These are phyloP conservation scores for Blastobotrys mokoenaii DNA, from an alignment of 805 yeast species.

Conservation along the genomic window DNA sequence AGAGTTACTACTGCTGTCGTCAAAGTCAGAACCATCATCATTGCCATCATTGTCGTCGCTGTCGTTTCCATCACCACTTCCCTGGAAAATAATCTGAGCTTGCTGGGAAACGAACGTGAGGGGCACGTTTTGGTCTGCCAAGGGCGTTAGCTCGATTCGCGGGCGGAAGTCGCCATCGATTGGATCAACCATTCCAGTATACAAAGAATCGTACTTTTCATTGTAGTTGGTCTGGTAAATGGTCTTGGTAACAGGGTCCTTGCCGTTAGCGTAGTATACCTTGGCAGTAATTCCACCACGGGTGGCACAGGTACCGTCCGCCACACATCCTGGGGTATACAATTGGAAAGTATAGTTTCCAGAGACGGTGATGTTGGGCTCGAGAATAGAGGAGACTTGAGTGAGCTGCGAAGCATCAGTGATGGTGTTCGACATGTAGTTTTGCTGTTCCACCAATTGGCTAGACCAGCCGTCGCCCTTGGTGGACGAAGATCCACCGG, in stretches of 20 bases:
- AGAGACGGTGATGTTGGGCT: constrained; percentile 59
- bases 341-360: constrained; percentile 69
- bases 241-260: constrained; percentile 32
- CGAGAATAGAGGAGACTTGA: constrained; percentile 40
- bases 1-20: constrained; percentile 23
- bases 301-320: constrained; percentile 54
- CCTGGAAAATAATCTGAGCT: constrained; percentile 35
- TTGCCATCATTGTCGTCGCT: constrained; percentile 9
- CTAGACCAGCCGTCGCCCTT: constrained; percentile 26
- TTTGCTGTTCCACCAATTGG: constrained; percentile 5
- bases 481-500: constrained; percentile 26
- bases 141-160: constrained; percentile 37
- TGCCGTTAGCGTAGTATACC: constrained; percentile 41
- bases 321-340: constrained; percentile 80
- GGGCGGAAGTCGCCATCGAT: constrained; percentile 29
- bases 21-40: constrained; percentile 6
- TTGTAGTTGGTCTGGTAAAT: constrained; percentile 75
- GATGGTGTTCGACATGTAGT: constrained; percentile 23
- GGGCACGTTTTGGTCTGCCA: constrained; percentile 23
- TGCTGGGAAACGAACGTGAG: constrained; percentile 66
- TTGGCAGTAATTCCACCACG: constrained; percentile 80
- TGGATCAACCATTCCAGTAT: constrained; percentile 42
- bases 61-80: constrained; percentile 9
- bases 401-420: constrained; percentile 25
- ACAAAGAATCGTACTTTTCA: constrained; percentile 74